These are phyloP conservation scores for Benincasa hispida DNA, from an alignment of 306 rosid genomes.

Conservation along the genomic window DNA sequence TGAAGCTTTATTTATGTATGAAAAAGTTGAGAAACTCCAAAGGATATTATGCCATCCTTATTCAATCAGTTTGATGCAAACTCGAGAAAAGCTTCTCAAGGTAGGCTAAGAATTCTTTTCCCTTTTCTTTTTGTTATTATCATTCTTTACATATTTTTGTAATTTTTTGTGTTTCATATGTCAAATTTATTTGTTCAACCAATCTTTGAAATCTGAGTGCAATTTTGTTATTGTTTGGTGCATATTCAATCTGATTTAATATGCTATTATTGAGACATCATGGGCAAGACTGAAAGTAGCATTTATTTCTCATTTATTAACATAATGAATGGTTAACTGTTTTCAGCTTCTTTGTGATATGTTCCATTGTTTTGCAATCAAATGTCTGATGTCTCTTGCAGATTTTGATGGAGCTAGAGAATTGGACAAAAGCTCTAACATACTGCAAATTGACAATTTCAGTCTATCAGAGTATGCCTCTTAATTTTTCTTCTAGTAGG, in stretches of 20 bases:
- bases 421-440: conserved; percentile 69
- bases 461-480: conserved; percentile 57
- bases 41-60: conserved; percentile 48
- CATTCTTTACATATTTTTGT: not conserved
- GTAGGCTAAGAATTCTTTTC: conserved; percentile 19
- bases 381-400: conserved; percentile 20
- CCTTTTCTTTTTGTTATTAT: not conserved
- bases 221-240: not conserved
- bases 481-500: not conserved
- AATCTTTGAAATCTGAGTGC: not conserved
- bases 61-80: conserved; percentile 63
- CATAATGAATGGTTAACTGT: not conserved
- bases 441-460: conserved; percentile 86
- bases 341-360: not conserved
- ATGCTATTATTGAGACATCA: not conserved
- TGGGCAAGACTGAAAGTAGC: not conserved
- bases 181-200: not conserved
- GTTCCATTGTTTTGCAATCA: not conserved
- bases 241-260: not conserved
- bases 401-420: conserved; percentile 72
- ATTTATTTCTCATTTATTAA: too few relatives aligned
- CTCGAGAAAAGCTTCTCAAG: conserved; percentile 70
- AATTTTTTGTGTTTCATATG: not conserved
- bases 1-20: conserved; percentile 33
- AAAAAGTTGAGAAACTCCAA: conserved; percentile 55